Evolutionary conservation across 495 filamentous ascomycete species (phyloP).

Genomic region (Chaetomium cochliodes): DNA sequence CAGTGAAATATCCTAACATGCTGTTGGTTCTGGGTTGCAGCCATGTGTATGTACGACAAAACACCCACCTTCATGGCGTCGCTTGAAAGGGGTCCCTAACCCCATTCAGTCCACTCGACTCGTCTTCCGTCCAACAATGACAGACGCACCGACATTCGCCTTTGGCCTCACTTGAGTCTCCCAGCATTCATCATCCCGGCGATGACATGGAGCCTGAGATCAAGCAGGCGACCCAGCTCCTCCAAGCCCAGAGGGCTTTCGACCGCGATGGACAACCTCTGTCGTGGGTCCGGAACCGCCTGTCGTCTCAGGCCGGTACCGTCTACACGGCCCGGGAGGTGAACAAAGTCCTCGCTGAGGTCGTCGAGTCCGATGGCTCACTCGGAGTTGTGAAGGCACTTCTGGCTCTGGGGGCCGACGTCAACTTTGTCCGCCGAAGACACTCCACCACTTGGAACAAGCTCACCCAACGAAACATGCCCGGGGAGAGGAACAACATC

Average conservation of each 20-base stretch:
- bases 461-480: constrained; percentile 23
- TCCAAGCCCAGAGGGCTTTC: constrained; percentile 29
- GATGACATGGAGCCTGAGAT: constrained; percentile 27
- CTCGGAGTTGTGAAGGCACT: constrained; percentile 33
- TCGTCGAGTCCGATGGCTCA: constrained; percentile 32
- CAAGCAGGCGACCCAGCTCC: constrained; percentile 32
- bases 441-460: constrained; percentile 28
- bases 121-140: background rate
- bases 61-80: background rate
- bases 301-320: constrained; percentile 22
- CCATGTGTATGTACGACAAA: background rate
- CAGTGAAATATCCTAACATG: background rate
- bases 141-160: background rate
- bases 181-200: constrained; percentile 7
- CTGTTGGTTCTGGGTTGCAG: constrained; percentile 3
- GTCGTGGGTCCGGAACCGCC: constrained; percentile 24
- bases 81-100: constrained; percentile 3
- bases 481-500: constrained; percentile 30
- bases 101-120: background rate
- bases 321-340: constrained; percentile 31
- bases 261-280: constrained; percentile 23
- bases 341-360: constrained; percentile 34
- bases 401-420: constrained; percentile 33
- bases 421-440: constrained; percentile 33
- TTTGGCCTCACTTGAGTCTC: background rate